Evolutionary conservation across 106 monocot genomes (phyloP), one percentile per base, ranked within the genome.

Genomic region (Gastrodia elata): DNA sequence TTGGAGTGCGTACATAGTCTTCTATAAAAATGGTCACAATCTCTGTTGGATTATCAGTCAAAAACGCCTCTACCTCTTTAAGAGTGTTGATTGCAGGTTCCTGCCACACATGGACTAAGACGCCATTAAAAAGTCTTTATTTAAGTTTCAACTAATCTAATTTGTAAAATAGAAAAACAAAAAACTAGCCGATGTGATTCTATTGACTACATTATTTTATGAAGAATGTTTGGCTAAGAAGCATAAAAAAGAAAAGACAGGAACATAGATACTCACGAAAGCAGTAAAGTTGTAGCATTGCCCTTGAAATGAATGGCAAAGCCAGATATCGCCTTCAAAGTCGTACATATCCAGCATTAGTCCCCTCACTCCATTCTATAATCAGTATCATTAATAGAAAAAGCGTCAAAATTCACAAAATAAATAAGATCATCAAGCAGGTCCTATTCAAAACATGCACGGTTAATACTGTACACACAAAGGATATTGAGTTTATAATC

Each of bases 321-420:
- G 87, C 95, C 95, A 96, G 15, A 96, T 70, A 74, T 96, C 95
- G 39, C 55, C 87, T 69, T 85, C 82, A 24, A 96, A 96, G 73
- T 92, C 95, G 52, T 96, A 96, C 95, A 92, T 92, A 71, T 96
- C 95, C 61, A 96, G 80, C 95, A 96, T 96, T 73, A 96, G 73
- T 2, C 95, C 95, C 74, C 95, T 81, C 26, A 89, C 85, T 9
- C 95, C 92, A 77, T 96, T 96, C 95, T 96, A 70, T 34, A 76
- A 73, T 18, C 46, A 65, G n/a, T 32, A 68, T 14, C 73, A 73
- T 32, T 42, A 58, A 77, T 27, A 52, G 40, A 30, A 74, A 26
- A 25, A 26, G 5, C 58, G 24, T 35, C 40, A 40, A 3, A 69
- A 39, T 69, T 40, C 16, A 9, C 39, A 25, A 1, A 40, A 20